These are phyloP conservation scores for Botrytis byssoidea DNA, from an alignment of 2,329 filamentous ascomycete genomes.

Conservation along the genomic window DNA sequence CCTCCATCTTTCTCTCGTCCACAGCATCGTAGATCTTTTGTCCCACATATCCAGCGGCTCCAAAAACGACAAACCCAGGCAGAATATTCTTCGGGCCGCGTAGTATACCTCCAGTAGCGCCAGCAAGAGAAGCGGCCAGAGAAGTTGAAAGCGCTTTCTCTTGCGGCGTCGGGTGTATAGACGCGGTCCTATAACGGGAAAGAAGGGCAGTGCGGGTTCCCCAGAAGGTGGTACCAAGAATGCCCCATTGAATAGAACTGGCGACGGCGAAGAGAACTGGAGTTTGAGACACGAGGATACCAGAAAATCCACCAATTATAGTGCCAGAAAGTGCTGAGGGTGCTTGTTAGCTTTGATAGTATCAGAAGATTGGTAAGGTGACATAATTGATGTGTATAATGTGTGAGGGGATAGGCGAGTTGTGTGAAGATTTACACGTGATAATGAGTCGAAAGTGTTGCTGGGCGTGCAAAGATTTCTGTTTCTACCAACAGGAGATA, in stretches of 20 bases:
- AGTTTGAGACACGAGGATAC: conserved; percentile 66
- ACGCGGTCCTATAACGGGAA: conserved; percentile 43
- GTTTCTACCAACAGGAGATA: neutral
- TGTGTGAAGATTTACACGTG: neutral
- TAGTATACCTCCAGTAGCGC: conserved; percentile 58
- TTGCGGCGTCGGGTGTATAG: conserved; percentile 44
- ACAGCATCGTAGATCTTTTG: conserved; percentile 55
- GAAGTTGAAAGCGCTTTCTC: conserved; percentile 68
- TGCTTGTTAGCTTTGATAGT: neutral
- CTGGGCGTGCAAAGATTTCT: neutral
- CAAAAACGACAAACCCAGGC: conserved; percentile 59
- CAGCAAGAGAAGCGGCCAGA: conserved; percentile 69
- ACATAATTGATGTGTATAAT: neutral
- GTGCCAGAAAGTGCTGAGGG: conserved; percentile 48
- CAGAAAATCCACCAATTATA: conserved; percentile 65
- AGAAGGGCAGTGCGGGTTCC: conserved; percentile 49
- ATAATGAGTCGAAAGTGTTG: neutral
- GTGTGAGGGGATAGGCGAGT: neutral
- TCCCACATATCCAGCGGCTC: conserved; percentile 55
- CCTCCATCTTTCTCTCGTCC: conserved; percentile 41
- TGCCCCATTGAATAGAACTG: conserved; percentile 78
- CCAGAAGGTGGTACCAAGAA: conserved; percentile 74
- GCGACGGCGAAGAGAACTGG: conserved; percentile 70
- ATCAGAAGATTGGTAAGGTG: neutral
- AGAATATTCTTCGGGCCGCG: conserved; percentile 55